Evolutionary conservation across 2,329 filamentous ascomycete genomes (phyloP), one percentile per base, ranked within the genome.

Genomic region (Lasiodiplodia sp.): DNA sequence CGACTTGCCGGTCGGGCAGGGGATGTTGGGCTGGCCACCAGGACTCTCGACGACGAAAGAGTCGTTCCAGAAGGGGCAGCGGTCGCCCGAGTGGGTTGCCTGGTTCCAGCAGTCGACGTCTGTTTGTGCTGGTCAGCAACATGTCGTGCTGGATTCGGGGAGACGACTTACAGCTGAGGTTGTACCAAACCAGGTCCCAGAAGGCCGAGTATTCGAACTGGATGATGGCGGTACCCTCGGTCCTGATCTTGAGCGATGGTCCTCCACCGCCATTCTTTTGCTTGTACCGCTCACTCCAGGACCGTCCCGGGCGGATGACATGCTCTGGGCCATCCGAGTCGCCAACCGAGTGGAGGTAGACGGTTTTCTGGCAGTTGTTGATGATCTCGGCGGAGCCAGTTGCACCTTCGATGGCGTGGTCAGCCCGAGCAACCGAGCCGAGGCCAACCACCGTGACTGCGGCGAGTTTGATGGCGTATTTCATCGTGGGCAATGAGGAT

Each of bases 101-200:
- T 49, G 40, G 40, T 51, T 51, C 58, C 58, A 63, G 58, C 58
- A 63, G 58, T 51, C 23, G 58, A 63, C 25, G 28, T 63, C 58
- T 63, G 28, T 49, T 44, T 16, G 38, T 16, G 23, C 21, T 12
- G 10, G 44, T 38, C n/a, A 28, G 38, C 6, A 10, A n/a, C 1
- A 3, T 5, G 25, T n/a, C 8, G 12, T n/a, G 14, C 38, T 25
- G 14, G 23, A 28, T 23, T 21, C n/a, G 7, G 16, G 37, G 18
- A 37, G 18, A 23, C 10, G 37, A 18, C 58, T 49, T 63, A 63
- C 58, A 63, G 58, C 58, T 63, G 3, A 63, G 25, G 28, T 63
- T n/a, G 40, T 63, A 63, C 40, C 40, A 63, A 11, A 63, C 18
- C 25, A 4, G 3, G 31, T 11, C n/a, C 55, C 0, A 10, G 18